These are phyloP conservation scores for Endogone sp. DNA, from an alignment of 192 early-diverging fungal species.

Conservation along the genomic window DNA sequence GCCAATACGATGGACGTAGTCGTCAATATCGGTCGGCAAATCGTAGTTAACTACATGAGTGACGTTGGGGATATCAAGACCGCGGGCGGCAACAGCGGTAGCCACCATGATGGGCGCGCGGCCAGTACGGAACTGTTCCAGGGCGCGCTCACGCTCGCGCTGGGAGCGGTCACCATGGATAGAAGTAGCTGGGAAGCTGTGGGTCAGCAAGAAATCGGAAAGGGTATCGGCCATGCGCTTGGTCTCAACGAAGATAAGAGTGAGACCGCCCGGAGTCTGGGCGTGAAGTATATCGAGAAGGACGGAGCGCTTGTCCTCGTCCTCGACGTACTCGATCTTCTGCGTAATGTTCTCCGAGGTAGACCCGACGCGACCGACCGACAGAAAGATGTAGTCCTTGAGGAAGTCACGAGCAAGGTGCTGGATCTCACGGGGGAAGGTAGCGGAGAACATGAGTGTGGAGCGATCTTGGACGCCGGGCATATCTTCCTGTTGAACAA, in stretches of 20 bases:
- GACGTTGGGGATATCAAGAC: slow-evolving; percentile 87
- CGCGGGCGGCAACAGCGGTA: slow-evolving; percentile 86
- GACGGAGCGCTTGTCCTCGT: slow-evolving; percentile 89
- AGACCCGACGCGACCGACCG: slow-evolving; percentile 92
- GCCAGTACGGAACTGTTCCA: slow-evolving; percentile 59
- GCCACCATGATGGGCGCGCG: slow-evolving; percentile 72
- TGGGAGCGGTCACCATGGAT: slow-evolving; percentile 73
- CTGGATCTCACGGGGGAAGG: slow-evolving; percentile 91
- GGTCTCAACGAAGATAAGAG: slow-evolving; percentile 96
- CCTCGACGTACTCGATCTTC: slow-evolving; percentile 89
- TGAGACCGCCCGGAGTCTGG: slow-evolving; percentile 59
- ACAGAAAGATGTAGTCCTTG: slow-evolving; percentile 79
- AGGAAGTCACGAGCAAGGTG: slow-evolving; percentile 84
- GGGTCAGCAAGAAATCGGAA: slow-evolving; percentile 73
- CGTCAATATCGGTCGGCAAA: slow-evolving; percentile 76
- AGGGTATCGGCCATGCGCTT: slow-evolving; percentile 94
- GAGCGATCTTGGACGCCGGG: slow-evolving; percentile 67
- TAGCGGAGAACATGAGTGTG: slow-evolving; percentile 96
- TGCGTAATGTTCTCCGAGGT: slow-evolving; percentile 98
- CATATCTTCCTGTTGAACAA: slow-evolving; percentile 80
- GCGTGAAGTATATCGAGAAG: slow-evolving; percentile 81
- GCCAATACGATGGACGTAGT: slow-evolving; percentile 85
- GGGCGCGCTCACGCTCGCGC: slow-evolving; percentile 62
- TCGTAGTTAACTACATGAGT: slow-evolving; percentile 88
- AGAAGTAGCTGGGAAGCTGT: slow-evolving; percentile 73